Evolutionary conservation across 2,329 filamentous ascomycete genomes (phyloP), one percentile per base, ranked within the genome.

Genomic region (Claviceps fusiformis): DNA sequence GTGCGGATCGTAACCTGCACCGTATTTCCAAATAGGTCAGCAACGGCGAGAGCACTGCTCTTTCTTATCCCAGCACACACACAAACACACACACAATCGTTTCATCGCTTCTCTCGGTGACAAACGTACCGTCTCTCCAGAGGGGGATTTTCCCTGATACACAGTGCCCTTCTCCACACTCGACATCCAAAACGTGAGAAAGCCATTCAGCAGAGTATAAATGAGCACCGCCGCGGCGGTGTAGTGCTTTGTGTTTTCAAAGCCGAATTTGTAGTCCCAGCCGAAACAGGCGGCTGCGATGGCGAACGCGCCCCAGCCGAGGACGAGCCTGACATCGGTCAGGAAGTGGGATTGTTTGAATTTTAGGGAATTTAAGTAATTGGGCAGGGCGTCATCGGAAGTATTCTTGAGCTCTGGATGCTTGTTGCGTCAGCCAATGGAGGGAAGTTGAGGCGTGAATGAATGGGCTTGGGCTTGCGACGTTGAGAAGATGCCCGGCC

Each of bases 261-360:
- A 97, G 62, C 91, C 92, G 50, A 90, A 76, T 67, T 88, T 89
- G 75, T 89, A 95, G 77, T 98, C 93, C 74, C 89, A 91, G 59
- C 82, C 83, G 76, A 97, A 97, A 63, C 89, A 90, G 58, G 82
- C 86, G 27, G 79, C 91, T 19, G 89, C 86, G 59, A 96, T 83
- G 57, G 78, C 69, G 64, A 97, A 90, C 58, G 90, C 87, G 24
- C 77, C 71, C 72, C 95, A 97, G 59, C 93, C 93, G 9, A 98
- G 77, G 0, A 76, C 78, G 49, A 98, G 83, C 54, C 89, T 88
- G 50, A 95, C 80, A 65, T 97, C 91, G 63, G 84, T 82, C 50
- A 93, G 83, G 56, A 72, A 78, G 73, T 97, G 86, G 60, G 87
- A 84, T 71, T 95, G 90, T 59, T 75, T 80, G 76, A 96, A 96